These are phyloP conservation scores for Fusarium heterosporum DNA, from an alignment of 2,329 filamentous ascomycete genomes.

Conservation along the genomic window DNA sequence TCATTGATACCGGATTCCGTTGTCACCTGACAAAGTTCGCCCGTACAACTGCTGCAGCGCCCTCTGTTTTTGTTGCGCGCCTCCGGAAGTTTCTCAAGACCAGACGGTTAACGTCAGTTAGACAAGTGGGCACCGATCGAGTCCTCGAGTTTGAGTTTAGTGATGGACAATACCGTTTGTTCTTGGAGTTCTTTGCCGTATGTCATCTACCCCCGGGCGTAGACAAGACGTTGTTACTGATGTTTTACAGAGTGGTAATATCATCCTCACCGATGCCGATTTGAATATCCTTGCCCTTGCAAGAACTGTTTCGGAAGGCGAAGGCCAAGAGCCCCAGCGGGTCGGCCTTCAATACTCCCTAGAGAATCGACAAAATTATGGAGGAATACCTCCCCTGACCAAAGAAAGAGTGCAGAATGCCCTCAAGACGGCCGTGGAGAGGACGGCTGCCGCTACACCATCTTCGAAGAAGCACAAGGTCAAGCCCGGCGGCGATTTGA, in stretches of 20 bases:
- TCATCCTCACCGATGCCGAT: slow-evolving; percentile 89
- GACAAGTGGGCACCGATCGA: slow-evolving; percentile 91
- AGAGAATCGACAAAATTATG: slow-evolving; percentile 85
- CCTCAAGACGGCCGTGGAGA: slow-evolving; percentile 73
- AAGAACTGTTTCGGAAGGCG: slow-evolving; percentile 82
- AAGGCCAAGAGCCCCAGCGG: slow-evolving; percentile 85
- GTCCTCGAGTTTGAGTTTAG: slow-evolving; percentile 94
- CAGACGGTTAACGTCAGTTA: slow-evolving; percentile 80
- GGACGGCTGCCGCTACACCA: slow-evolving; percentile 60
- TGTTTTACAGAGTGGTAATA: slow-evolving; percentile 77
- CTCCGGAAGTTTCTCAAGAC: slow-evolving; percentile 91
- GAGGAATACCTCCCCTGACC: slow-evolving; percentile 79
- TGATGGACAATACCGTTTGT: slow-evolving; percentile 88
- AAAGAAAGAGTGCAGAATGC: slow-evolving; percentile 77
- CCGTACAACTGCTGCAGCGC: slow-evolving; percentile 84
- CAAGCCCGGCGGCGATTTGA: slow-evolving; percentile 79
- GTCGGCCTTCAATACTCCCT: slow-evolving; percentile 83
- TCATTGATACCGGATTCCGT: slow-evolving; percentile 95
- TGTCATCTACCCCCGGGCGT: slow-evolving; percentile 2
- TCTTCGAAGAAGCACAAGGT: slow-evolving; percentile 74
- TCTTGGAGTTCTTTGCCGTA: slow-evolving; percentile 92
- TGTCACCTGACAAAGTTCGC: slow-evolving; percentile 94
- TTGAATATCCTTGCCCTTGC: slow-evolving; percentile 84
- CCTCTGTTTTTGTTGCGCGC: slow-evolving; percentile 85
- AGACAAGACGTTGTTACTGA: slow-evolving; percentile 9